A percentile compares a stretch with the other conserved stretches of the same genome.
Evolutionary conservation across 306 rosid genomes (phyloP).

Genomic region (Medicago ruthenica): DNA sequence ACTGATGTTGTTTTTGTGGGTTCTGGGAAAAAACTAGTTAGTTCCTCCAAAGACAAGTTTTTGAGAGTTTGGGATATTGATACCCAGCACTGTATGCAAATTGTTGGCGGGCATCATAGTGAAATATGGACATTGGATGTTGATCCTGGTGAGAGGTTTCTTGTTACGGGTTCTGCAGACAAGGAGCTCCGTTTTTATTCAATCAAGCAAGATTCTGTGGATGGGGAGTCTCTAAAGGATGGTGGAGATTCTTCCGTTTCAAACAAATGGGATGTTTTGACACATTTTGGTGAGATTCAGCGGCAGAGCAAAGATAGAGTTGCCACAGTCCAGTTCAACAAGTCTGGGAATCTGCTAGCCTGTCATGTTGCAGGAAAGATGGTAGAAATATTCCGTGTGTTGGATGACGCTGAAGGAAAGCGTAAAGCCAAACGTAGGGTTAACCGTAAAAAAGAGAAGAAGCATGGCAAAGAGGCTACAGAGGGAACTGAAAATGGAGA

Average conservation of each 20-base stretch:
- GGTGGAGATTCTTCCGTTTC: conserved; percentile 52
- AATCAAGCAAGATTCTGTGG: conserved; percentile 59
- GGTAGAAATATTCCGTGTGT: conserved; percentile 75
- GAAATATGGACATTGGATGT: conserved; percentile 91
- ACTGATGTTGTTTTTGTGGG: conserved; percentile 81
- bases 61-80: conserved; percentile 99
- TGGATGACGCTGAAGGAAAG: conserved; percentile 86
- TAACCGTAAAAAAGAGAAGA: conserved; percentile 84
- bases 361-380: conserved; percentile 94
- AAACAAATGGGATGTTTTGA: conserved; percentile 81
- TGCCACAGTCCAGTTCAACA: conserved; percentile 79
- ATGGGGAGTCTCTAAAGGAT: conserved; percentile 52
- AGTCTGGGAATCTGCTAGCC: conserved; percentile 81
- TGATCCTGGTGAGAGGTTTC: conserved; percentile 75
- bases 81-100: conserved; percentile 97
- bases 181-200: conserved; percentile 81
- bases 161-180: conserved; percentile 92
- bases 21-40: conserved; percentile 80
- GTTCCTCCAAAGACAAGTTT: conserved; percentile 91
- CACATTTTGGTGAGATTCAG: conserved; percentile 83
- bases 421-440: conserved; percentile 86
- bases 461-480: conserved; percentile 60
- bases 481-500: conserved; percentile 58
- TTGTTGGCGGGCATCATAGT: conserved; percentile 89
- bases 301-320: conserved; percentile 89